Evolutionary conservation across 2,329 filamentous ascomycete genomes (phyloP), one percentile per base, ranked within the genome.

Genomic region (Monilinia fructigena): DNA sequence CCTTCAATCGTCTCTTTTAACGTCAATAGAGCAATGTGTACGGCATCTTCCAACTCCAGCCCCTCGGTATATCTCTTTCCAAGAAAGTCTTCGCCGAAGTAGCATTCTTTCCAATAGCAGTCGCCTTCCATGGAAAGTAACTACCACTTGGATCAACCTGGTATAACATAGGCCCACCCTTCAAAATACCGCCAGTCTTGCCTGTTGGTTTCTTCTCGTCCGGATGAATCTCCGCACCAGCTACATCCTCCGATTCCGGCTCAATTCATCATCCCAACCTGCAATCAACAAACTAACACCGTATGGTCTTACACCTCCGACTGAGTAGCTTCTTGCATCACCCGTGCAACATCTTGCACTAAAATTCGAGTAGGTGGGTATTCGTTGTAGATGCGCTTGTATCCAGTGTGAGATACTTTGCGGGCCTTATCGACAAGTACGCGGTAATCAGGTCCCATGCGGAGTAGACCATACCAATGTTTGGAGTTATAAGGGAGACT

Each of bases 381-480:
- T 82, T 99, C 95, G 82, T 99, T 99, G 85, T 99, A 99, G 83
- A 99, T 93, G 80, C 95, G 92, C 87, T 99, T 99, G 88, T 99
- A 99, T 79, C 89, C 90, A 58, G 95, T 96, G 82, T 99, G 95
- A 66, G 93, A 97, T 73, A 97, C 95, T 81, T 98, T 99, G 77
- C 95, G 93, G 74, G 95, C 95, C 80, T 93, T 94, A 84, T 99
- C 95, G 74, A 98, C 95, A 65, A 99, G 86, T 67, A 99, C 92
- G 79, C 95, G 89, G 83, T 98, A 99, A 80, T 99, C 95, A 68
- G 95, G 95, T 40, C 95, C 94, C 95, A 99, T 99, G 78, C 95
- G 63, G 93, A 93, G 83, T 99, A 99, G 75, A 99, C 95, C 92
- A 98, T 97, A 79, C 95, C 95, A 80, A 99, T 98, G 85, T 99